Conservation (phyloP, 2,329 filamentous ascomycete genomes). For the Colletotrichum sp. region DNA sequence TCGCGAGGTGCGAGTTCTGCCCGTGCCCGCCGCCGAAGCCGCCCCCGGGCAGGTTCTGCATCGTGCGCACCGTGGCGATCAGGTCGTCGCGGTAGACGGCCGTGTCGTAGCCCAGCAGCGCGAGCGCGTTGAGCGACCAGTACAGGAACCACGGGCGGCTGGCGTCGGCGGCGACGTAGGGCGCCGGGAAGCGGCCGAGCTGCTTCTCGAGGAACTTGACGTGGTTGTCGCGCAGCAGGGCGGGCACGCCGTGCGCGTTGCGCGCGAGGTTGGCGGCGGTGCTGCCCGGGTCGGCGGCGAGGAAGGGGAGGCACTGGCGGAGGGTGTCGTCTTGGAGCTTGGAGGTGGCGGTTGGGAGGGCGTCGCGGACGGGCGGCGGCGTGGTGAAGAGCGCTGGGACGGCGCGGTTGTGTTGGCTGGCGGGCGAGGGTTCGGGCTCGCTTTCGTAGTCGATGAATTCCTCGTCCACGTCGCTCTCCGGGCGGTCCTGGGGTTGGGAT, state of each 20-base stretch:
- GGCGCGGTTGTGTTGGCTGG: constrained; percentile 17
- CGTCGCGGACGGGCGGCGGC: constrained; percentile 68
- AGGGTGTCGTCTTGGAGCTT: constrained; percentile 77
- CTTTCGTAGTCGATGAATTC: constrained; percentile 19
- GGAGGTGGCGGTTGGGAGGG: constrained; percentile 71
- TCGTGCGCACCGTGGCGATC: constrained; percentile 75
- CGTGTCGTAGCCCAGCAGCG: constrained; percentile 77
- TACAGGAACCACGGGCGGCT: constrained; percentile 94
- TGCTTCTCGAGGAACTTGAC: constrained; percentile 65
- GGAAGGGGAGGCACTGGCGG: constrained; percentile 70
- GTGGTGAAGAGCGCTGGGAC: constrained; percentile 63
- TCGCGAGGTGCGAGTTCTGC: constrained; percentile 86
- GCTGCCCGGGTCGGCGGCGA: constrained; percentile 46
- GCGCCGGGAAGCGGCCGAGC: constrained; percentile 67
- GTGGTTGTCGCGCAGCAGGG: constrained; percentile 69
- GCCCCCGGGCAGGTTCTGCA: constrained; percentile 77
- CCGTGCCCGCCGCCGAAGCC: constrained; percentile 96
- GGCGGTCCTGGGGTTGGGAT: background rate
- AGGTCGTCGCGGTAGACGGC: constrained; percentile 71
- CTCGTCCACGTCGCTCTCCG: constrained; percentile 14
- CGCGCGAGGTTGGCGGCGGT: constrained; percentile 36
- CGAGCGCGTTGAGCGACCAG: constrained; percentile 82
- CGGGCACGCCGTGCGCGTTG: constrained; percentile 77
- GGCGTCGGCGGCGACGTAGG: constrained; percentile 79
- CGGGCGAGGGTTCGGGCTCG: background rate